Conservation (phyloP, 371 early-diverging fungal genomes). For the Mucor sp. region DNA sequence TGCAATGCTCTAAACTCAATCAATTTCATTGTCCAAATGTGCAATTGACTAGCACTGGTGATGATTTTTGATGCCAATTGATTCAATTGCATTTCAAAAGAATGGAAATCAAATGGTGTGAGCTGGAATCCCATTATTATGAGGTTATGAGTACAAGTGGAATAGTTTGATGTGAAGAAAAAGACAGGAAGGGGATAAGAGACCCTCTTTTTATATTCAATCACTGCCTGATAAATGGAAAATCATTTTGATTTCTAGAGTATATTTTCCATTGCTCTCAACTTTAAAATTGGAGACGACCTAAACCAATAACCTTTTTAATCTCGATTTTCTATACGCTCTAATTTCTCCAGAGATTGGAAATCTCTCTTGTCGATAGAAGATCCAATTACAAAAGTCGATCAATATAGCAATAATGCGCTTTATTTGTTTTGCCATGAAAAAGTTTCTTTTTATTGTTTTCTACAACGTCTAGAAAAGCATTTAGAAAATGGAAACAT, state of each 20-base stretch:
- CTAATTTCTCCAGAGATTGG: not conserved
- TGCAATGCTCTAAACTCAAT: not conserved
- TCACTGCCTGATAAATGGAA: not conserved
- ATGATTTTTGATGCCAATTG: not conserved
- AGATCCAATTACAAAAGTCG: not conserved
- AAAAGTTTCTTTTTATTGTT: not conserved
- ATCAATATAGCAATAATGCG: not conserved
- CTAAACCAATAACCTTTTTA: not conserved
- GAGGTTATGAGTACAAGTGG: not conserved
- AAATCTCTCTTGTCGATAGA: not conserved
- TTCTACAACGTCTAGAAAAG: not conserved
- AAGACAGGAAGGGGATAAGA: not conserved
- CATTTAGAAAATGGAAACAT: not conserved
- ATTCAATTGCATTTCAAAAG: not conserved
- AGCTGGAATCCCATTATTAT: not conserved
- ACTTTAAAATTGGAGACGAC: not conserved
- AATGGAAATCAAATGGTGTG: not conserved
- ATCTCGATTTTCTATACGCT: not conserved
- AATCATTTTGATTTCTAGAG: not conserved
- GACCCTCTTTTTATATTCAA: not conserved
- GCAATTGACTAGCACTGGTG: not conserved
- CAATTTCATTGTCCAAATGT: not conserved
- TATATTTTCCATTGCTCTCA: not conserved
- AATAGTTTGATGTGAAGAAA: not conserved
- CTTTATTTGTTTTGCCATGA: not conserved